Base-by-base conservation (phyloP, 495 filamentous ascomycete genomes). In the Aspergillus campestris region DNA sequence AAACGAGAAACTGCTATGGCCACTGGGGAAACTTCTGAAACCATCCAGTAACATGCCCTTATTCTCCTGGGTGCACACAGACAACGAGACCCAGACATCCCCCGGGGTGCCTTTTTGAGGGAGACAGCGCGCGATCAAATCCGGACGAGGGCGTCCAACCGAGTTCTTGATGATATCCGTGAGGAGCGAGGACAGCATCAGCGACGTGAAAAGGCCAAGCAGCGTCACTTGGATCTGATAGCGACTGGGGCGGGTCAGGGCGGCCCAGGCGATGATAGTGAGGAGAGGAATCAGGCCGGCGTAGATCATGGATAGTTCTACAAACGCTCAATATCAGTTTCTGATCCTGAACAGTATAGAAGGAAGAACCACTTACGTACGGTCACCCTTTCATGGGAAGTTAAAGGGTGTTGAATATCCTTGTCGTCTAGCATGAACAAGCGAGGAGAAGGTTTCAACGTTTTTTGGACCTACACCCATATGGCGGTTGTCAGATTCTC, bases 141-240 rank as follows among this genome's bases (percentile, higher is more conserved):
- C 92, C 6, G 92, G 92, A 6, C 92, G 80, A 13, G 94, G 90
- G 12, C 94, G 74, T 12, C 92, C 92, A 34, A 94, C 87, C 0
- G 81, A 76, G 59, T 97, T 96, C 58, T 99, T 99, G 47, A 97
- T 73, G 0, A 91, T 67, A 54, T 97, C 94, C 42, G 94, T 96
- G 8, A 97, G 69, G 60, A 95, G 82, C 2, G 78, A 74, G 2
- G 87, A 83, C 13, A 96, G 73, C 61, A 88, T 74, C 13, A 96
- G 59, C 40, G 84, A 77, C 45, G 89, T 86, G 12, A 81, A 63
- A 31, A 97, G 75, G 5, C 87, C 86, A 4, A 99, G 78, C 28
- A 92, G 57, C 0, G 88, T 84, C 49, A 90, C 88, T 57, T 97
- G 94, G 30, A 83, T 73, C 58, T 94, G 92, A 66, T 96, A 89